A percentile compares a stretch with the other conserved stretches of the same genome.
Evolutionary conservation across 306 rosid genomes (phyloP).

Genomic region (Fragaria nilgerrensis): DNA sequence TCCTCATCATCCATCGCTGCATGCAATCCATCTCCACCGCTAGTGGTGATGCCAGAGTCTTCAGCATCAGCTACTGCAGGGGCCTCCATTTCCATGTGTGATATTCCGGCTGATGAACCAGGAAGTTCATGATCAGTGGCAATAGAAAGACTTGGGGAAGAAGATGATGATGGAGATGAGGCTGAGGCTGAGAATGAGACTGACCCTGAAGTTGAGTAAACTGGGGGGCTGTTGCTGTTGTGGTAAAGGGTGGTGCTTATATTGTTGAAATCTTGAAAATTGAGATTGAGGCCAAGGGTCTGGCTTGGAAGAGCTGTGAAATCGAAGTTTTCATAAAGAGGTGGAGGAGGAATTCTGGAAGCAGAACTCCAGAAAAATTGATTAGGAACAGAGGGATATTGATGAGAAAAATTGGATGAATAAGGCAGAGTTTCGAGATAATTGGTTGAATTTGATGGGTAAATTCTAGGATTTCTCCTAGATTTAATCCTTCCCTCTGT

Average conservation of each 20-base stretch:
- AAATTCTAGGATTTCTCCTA: constrained; percentile 50
- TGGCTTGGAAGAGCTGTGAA: constrained; percentile 59
- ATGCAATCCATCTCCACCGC: constrained; percentile 38
- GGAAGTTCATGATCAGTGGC: constrained; percentile 43
- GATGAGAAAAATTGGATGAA: constrained; percentile 29
- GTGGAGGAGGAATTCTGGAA: constrained; percentile 38
- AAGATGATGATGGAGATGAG: constrained; percentile 48
- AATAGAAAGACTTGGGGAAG: constrained; percentile 38
- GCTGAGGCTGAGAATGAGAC: constrained; percentile 30
- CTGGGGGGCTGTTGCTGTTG: constrained; percentile 31
- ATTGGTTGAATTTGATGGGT: constrained; percentile 45
- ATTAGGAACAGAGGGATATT: constrained; percentile 23
- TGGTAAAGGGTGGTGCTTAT: constrained; percentile 45
- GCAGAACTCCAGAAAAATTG: constrained; percentile 36
- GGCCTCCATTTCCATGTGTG: constrained; percentile 34
- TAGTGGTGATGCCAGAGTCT: constrained; percentile 33
- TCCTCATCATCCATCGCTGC: constrained; percentile 74
- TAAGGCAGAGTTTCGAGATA: constrained; percentile 31
- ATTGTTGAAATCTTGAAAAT: constrained; percentile 61
- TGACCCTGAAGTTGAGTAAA: constrained; percentile 29
- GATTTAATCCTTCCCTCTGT: constrained; percentile 48
- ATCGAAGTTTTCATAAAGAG: constrained; percentile 45
- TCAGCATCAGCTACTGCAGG: constrained; percentile 31
- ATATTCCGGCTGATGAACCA: constrained; percentile 30
- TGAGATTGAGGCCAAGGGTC: constrained; percentile 82